Evolutionary conservation across 2,329 filamentous ascomycete genomes (phyloP).

Genomic region (Hypoxylon sp.): DNA sequence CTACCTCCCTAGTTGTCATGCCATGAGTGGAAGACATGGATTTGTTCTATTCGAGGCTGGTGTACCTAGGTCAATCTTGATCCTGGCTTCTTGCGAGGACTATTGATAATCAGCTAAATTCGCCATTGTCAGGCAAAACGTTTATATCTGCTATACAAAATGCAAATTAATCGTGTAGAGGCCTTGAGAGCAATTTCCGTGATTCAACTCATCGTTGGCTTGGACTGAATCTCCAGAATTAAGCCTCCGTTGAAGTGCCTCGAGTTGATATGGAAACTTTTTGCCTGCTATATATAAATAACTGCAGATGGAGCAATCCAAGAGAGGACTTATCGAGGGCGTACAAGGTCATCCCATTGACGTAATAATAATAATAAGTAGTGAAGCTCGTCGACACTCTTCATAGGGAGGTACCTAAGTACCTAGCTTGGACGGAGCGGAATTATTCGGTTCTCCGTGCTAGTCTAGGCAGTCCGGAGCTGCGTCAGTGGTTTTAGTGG

Average conservation of each 20-base stretch:
- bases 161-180: too few relatives aligned
- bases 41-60: conserved; percentile 4
- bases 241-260: too few relatives aligned
- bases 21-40: background rate
- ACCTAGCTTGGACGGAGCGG: conserved; percentile 9
- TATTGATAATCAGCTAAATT: background rate
- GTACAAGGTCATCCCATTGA: background rate
- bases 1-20: too few relatives aligned
- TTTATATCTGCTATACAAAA: background rate
- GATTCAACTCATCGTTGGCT: too few relatives aligned
- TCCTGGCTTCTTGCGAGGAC: background rate
- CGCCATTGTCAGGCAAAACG: background rate
- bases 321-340: background rate
- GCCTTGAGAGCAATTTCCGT: too few relatives aligned
- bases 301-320: background rate
- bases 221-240: too few relatives aligned
- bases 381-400: background rate
- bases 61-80: conserved; percentile 18
- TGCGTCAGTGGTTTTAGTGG: conserved; percentile 40
- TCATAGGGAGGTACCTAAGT: conserved; percentile 6
- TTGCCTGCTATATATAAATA: too few relatives aligned
- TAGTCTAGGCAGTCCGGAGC: conserved; percentile 35
- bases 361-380: background rate
- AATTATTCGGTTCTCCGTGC: conserved; percentile 22
- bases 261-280: too few relatives aligned